A percentile compares a stretch with the other conserved stretches of the same genome.
phyloP scores from a whole-genome alignment of 192 early-diverging fungal genomes.

The Linnemannia schmuckeri region DNA sequence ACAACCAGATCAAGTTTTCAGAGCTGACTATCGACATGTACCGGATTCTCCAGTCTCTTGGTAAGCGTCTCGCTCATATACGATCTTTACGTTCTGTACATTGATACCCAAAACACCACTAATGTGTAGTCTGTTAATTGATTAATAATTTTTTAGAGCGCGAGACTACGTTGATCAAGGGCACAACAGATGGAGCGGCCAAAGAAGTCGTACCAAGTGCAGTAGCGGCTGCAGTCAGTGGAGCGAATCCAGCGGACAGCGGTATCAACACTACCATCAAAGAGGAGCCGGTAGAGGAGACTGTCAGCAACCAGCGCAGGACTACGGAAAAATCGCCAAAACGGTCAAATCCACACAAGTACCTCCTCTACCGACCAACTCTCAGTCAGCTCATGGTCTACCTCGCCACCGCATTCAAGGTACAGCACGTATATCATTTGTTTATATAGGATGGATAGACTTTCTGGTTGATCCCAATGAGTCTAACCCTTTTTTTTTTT shows the following conservation, averaged over 20 bases:
- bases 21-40: slow-evolving; percentile 98
- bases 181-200: background rate
- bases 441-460: background rate
- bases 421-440: slow-evolving; percentile 4
- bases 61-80: slow-evolving; percentile 22
- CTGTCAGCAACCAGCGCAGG: slow-evolving; percentile 20
- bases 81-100: background rate
- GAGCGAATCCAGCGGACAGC: slow-evolving; percentile 7
- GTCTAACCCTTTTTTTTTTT: background rate
- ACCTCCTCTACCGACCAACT: slow-evolving; percentile 91
- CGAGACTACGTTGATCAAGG: slow-evolving; percentile 64
- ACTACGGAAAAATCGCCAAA: slow-evolving; percentile 54
- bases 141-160: slow-evolving; percentile 56
- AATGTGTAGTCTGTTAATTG: background rate
- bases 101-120: background rate
- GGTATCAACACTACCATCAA: slow-evolving; percentile 22
- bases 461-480: background rate
- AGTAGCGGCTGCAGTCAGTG: slow-evolving; percentile 26
- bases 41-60: slow-evolving; percentile 94
- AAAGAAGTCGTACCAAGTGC: slow-evolving; percentile 50
- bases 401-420: slow-evolving; percentile 93
- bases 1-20: slow-evolving; percentile 97
- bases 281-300: slow-evolving; percentile 44
- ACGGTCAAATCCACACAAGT: slow-evolving; percentile 82
- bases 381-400: slow-evolving; percentile 94